Evolutionary conservation across 768 basidiomycete species (phyloP), one percentile per base, ranked within the genome.

Genomic region (Cystobasidium onofrii): DNA sequence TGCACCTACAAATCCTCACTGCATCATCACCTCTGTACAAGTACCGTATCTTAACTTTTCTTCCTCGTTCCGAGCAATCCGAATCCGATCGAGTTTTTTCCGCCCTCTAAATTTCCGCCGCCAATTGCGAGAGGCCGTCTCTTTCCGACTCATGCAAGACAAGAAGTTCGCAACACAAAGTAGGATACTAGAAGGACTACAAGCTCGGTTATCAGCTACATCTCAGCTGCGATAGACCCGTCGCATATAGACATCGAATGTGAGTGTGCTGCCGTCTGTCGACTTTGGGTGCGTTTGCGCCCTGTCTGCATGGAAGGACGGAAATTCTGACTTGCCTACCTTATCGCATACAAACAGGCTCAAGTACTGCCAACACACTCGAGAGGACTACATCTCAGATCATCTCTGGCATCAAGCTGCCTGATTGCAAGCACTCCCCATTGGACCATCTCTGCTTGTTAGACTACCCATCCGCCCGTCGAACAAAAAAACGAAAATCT

Each of bases 331-430:
- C 57, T n/a, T n/a, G n/a, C n/a, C n/a, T n/a, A n/a, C n/a, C n/a
- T n/a, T n/a, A n/a, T n/a, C n/a, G n/a, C n/a, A n/a, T n/a, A n/a
- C n/a, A n/a, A 60, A 27, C 57, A 60, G 57, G 57, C 57, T 60
- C 29, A 60, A 60, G 23, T 34, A 60, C 57, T 60, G 57, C 33
- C 44, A 67, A 52, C 44, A 43, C 50, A 67, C 65, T 46, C 43
- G 65, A 54, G 65, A 41, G 44, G 65, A 67, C 50, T 67, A 67
- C 50, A n/a, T 67, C n/a, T 46, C 41, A 46, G 65, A 67, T 36
- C 65, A 67, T 31, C 65, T 67, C 50, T 67, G 65, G 65, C 57
- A 60, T 20, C 57, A 60, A 29, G 29, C 57, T 29, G 57, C 57
- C 33, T 60, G 57, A 60, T 29, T 29, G 57, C 33, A 15, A 29